These are phyloP conservation scores for Pisolithus albus DNA, from an alignment of 768 basidiomycete genomes.

Conservation along the genomic window DNA sequence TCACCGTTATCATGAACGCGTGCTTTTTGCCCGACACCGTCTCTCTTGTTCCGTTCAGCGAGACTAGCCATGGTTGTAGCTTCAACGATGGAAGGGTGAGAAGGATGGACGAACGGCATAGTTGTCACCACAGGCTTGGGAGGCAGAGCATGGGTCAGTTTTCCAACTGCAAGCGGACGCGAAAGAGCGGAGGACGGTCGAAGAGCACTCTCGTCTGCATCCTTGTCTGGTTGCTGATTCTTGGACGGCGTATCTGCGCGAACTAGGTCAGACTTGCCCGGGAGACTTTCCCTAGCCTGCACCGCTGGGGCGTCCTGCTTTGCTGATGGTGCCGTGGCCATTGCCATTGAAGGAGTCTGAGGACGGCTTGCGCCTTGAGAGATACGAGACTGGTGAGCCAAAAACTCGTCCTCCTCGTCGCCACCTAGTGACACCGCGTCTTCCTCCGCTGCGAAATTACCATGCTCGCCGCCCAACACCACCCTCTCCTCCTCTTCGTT, in stretches of 20 bases:
- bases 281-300: slow-evolving; percentile 1
- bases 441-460: slow-evolving; percentile 31
- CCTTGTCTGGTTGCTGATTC: slow-evolving; percentile 6
- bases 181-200: slow-evolving; percentile 19
- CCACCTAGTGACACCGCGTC: slow-evolving; percentile 68
- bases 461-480: slow-evolving; percentile 38
- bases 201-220: slow-evolving; percentile 4
- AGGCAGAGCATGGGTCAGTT: slow-evolving; percentile 60
- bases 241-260: slow-evolving; percentile 8
- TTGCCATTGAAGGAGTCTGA: slow-evolving; percentile 17
- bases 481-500: slow-evolving; percentile 41
- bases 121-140: slow-evolving; percentile 53
- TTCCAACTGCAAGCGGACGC: slow-evolving; percentile 26
- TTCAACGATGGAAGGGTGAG: slow-evolving; percentile 52
- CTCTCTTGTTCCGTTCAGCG: slow-evolving; percentile 38
- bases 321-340: slow-evolving; percentile 6
- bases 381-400: slow-evolving; percentile 35
- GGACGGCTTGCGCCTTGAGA: slow-evolving; percentile 21
- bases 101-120: slow-evolving; percentile 47
- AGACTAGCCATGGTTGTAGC: slow-evolving; percentile 56
- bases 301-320: slow-evolving; percentile 10
- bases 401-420: slow-evolving; percentile 61
- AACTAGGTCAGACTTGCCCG: neutral
- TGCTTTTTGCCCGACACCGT: slow-evolving; percentile 24
- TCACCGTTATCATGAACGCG: slow-evolving; percentile 22